These are phyloP conservation scores for Grigorovia yakushimaensis DNA, from an alignment of 805 yeast genomes.

Conservation along the genomic window DNA sequence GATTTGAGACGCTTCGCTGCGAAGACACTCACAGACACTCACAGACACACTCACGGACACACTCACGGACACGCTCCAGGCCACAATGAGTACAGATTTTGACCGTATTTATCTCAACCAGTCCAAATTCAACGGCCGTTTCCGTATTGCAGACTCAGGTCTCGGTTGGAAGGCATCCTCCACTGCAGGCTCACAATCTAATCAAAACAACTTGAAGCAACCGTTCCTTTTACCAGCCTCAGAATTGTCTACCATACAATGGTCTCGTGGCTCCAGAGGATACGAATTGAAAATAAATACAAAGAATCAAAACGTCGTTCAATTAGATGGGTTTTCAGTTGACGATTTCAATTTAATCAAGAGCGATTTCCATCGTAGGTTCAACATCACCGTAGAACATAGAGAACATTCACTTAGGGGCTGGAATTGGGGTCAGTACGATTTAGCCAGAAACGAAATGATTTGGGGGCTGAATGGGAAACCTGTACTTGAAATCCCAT, in stretches of 20 bases:
- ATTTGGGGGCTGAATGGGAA: constrained; percentile 76
- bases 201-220: constrained; percentile 31
- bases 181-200: constrained; percentile 34
- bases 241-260: constrained; percentile 66
- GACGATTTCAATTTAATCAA: constrained; percentile 76
- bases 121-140: constrained; percentile 72
- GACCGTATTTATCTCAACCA: constrained; percentile 87
- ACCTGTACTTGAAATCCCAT: constrained; percentile 89
- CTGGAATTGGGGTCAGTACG: constrained; percentile 98
- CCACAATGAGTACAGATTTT: constrained; percentile 51
- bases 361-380: constrained; percentile 71
- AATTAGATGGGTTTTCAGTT: constrained; percentile 84
- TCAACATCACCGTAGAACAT: constrained; percentile 63
- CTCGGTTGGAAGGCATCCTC: constrained; percentile 82
- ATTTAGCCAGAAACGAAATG: constrained; percentile 85
- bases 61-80: too few species aligned
- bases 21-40: too few species aligned
- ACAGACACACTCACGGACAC: too few species aligned
- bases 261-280: constrained; percentile 94
- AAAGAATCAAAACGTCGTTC: constrained; percentile 73
- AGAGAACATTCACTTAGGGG: constrained; percentile 92
- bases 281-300: constrained; percentile 85
- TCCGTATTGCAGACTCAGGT: constrained; percentile 94
- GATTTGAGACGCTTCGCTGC: too few species aligned
- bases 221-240: constrained; percentile 88